Evolutionary conservation across 495 filamentous ascomycete genomes (phyloP).

Genomic region (Schizothecium vesticola): DNA sequence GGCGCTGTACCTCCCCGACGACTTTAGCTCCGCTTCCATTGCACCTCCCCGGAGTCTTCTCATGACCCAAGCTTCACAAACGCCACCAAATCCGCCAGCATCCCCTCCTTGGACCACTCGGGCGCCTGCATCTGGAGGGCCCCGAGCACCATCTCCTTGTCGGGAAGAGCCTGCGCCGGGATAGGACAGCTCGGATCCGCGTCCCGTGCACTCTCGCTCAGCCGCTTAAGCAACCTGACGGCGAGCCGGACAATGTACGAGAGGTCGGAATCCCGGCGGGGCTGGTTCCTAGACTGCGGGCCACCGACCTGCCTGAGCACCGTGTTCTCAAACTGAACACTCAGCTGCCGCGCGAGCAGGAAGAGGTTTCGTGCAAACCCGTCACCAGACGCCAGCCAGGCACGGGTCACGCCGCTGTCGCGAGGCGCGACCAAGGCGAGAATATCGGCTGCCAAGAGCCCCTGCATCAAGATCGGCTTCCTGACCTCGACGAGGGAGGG

Average conservation of each 20-base stretch:
- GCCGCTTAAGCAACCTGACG: conserved; percentile 59
- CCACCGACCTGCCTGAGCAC: conserved; percentile 23
- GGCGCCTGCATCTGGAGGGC: conserved; percentile 56
- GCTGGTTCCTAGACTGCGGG: conserved; percentile 27
- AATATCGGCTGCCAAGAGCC: conserved; percentile 86
- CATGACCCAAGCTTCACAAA: conserved; percentile 60
- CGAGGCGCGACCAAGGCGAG: conserved; percentile 66
- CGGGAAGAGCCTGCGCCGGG: conserved; percentile 61
- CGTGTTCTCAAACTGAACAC: conserved; percentile 47
- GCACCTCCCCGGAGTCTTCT: background rate
- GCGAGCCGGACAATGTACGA: conserved; percentile 64
- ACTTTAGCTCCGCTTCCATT: background rate
- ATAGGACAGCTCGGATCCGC: conserved; percentile 48
- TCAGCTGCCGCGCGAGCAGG: conserved; percentile 63
- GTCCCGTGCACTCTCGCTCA: conserved; percentile 68
- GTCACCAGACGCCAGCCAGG: conserved; percentile 80
- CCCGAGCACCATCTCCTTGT: conserved; percentile 63
- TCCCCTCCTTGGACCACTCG: conserved; percentile 50
- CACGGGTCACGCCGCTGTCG: conserved; percentile 65
- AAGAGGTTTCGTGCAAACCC: conserved; percentile 79
- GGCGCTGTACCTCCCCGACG: background rate
- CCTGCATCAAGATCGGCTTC: conserved; percentile 84
- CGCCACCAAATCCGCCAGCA: conserved; percentile 67
- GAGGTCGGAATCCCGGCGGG: conserved; percentile 41
- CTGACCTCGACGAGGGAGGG: conserved; percentile 68